Evolutionary conservation across 1,284 basidiomycete species (phyloP).

Genomic region (Trichosporon coremiiforme): DNA sequence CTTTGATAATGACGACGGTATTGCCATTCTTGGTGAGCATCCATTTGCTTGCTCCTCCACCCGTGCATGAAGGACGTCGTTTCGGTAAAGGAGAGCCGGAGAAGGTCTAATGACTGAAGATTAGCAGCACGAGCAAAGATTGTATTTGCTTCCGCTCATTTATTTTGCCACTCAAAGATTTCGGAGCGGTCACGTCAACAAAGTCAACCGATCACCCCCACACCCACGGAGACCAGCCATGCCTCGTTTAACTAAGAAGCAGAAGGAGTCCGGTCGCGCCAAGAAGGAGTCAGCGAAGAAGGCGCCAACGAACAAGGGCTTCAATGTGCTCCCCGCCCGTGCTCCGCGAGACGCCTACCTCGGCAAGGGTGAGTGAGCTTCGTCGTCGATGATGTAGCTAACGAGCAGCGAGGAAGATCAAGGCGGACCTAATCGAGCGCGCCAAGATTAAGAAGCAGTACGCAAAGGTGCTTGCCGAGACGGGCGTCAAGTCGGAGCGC

Average conservation of each 20-base stretch:
- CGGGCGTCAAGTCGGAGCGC: slow-evolving; percentile 12
- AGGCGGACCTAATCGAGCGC: slow-evolving; percentile 59
- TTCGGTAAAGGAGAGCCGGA: no score
- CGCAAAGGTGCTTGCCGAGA: slow-evolving; percentile 57
- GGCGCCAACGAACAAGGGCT: slow-evolving; percentile 34
- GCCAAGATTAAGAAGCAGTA: slow-evolving; percentile 61
- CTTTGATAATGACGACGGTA: neutral
- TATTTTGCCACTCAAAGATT: slow-evolving; percentile 18
- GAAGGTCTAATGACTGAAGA: neutral
- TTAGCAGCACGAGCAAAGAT: neutral
- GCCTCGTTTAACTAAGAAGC: slow-evolving; percentile 47
- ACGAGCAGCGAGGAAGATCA: slow-evolving; percentile 58
- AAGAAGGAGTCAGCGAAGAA: slow-evolving; percentile 23
- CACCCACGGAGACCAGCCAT: slow-evolving; percentile 26
- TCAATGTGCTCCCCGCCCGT: slow-evolving; percentile 53
- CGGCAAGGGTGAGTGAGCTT: slow-evolving; percentile 51
- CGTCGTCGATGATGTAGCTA: neutral
- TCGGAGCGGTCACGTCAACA: neutral
- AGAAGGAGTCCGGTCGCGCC: slow-evolving; percentile 43
- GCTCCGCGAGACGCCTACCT: slow-evolving; percentile 55
- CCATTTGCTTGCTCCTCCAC: no score
- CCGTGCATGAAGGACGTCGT: no score
- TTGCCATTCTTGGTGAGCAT: no score
- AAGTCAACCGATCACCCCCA: neutral
- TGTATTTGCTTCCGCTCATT: neutral